Evolutionary conservation across 257 asterid genomes (phyloP), one percentile per base, ranked within the genome.

Genomic region (Euphrasia confusa): DNA sequence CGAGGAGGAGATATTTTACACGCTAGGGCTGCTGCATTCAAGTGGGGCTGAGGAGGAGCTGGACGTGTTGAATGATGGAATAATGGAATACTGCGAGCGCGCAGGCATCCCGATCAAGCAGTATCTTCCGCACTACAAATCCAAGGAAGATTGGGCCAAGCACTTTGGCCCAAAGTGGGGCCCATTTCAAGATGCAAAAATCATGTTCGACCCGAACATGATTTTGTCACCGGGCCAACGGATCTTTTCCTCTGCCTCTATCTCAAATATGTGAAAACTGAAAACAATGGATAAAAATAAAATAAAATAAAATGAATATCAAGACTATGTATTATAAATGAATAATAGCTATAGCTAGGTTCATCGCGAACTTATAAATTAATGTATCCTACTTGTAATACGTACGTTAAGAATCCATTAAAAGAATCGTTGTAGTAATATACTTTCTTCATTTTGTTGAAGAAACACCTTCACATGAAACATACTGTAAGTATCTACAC

Each of bases 151-250:
- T 61, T 82, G 89, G 85, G 69, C 56, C 26, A 73, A 79, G 52
- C 89, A 79, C 68, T 77, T 68, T 71, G 85, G 89, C 3, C 26
- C 61, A 14, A 79, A 82, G 53, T 82, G 89, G 89, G 65, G 61
- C 12, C 58, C n/a, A 59, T 79, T 82, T 69, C 71, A 71, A 33
- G 67, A 79, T 13, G 67, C 73, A 15, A 82, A 79, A 56, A 64
- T 11, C 47, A 50, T 3, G 58, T 79, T 79, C 45, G 88, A 82
- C 74, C 88, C 88, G 15, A 75, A 66, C 21, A 68, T 71, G 77
- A 79, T 79, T 35, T 68, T 82, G 40, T 79, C 81, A 5, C 79
- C 80, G 0, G 85, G 79, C 5, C 85, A 73, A 54, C 71, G 78
- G 10, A 79, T 82, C 35, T 82, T 82, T 56, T 21, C 24, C 24